Conservation (phyloP, 768 basidiomycete genomes). For the Neoboletus brunneissimus region DNA sequence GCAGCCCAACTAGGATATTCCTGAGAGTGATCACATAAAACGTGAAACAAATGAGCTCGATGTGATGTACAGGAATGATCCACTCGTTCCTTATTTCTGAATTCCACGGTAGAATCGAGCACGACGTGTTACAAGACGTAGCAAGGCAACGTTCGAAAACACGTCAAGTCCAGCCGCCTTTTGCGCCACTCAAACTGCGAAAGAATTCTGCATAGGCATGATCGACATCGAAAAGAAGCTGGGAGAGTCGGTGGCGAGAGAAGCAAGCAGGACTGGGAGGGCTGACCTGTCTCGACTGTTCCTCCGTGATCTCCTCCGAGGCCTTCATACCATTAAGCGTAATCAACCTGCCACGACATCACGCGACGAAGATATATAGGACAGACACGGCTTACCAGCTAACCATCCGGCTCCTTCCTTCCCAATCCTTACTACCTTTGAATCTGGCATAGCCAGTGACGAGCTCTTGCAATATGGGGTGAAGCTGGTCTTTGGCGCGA, state of each 20-base stretch:
- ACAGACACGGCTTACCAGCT: slow-evolving; percentile 62
- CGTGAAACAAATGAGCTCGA: not conserved
- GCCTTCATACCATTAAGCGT: slow-evolving; percentile 97
- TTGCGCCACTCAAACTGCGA: slow-evolving; percentile 57
- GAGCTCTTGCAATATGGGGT: slow-evolving; percentile 93
- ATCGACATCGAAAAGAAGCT: slow-evolving; percentile 97
- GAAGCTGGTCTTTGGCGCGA: slow-evolving; percentile 96
- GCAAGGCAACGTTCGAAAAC: not conserved
- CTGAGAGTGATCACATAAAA: not conserved
- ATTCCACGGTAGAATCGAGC: not conserved
- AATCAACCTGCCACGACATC: slow-evolving; percentile 65
- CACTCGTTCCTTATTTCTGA: not conserved
- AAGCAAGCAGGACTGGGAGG: not conserved
- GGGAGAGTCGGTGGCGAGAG: not conserved
- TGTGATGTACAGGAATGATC: not conserved
- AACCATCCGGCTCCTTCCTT: slow-evolving; percentile 87
- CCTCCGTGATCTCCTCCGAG: slow-evolving; percentile 92
- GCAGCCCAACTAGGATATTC: not conserved
- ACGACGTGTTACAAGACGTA: not conserved
- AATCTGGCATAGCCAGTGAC: slow-evolving; percentile 92
- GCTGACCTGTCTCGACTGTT: slow-evolving; percentile 85
- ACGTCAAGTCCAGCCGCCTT: slow-evolving; percentile 27
- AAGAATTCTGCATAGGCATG: slow-evolving; percentile 95
- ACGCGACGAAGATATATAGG: not conserved
- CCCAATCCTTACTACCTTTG: slow-evolving; percentile 94